phyloP scores from a whole-genome alignment of 1,284 basidiomycete species.

The Somion occarium region DNA sequence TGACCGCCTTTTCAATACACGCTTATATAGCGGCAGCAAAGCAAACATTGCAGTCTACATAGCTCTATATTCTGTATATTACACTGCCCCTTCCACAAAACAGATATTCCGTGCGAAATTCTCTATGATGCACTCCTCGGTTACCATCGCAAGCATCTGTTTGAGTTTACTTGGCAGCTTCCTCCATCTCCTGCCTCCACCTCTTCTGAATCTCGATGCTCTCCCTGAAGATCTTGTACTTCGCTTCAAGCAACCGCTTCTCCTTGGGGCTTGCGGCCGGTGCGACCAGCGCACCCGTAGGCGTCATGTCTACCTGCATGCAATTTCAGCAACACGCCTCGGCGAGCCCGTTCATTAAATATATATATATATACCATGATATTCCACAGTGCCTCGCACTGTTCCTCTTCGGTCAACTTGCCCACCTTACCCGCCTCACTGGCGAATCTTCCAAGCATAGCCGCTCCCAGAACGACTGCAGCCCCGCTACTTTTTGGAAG shows the following conservation, averaged over 20 bases:
- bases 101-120: too few species aligned
- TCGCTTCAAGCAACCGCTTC: slow-evolving; percentile 78
- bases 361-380: slow-evolving; percentile 69
- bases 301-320: slow-evolving; percentile 84
- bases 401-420: slow-evolving; percentile 41
- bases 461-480: slow-evolving; percentile 89
- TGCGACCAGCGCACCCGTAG: slow-evolving; percentile 71
- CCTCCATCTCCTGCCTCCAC: slow-evolving; percentile 73
- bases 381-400: slow-evolving; percentile 78
- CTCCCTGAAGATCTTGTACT: slow-evolving; percentile 93
- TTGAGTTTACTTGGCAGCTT: slow-evolving; percentile 31
- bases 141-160: too few species aligned
- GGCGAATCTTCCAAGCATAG: slow-evolving; percentile 91
- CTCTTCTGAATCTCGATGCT: slow-evolving; percentile 82
- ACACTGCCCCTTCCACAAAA: too few species aligned
- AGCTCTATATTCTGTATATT: too few species aligned
- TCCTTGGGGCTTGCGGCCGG: slow-evolving; percentile 62
- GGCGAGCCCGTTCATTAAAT: background rate
- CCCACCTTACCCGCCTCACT: slow-evolving; percentile 43
- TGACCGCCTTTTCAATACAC: too few species aligned
- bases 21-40: too few species aligned
- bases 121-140: too few species aligned
- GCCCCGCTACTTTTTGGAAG: slow-evolving; percentile 75
- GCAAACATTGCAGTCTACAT: too few species aligned
- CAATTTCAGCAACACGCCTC: too few species aligned